Conservation (phyloP, 305 asterid species). For the Plantago lanceolata region DNA sequence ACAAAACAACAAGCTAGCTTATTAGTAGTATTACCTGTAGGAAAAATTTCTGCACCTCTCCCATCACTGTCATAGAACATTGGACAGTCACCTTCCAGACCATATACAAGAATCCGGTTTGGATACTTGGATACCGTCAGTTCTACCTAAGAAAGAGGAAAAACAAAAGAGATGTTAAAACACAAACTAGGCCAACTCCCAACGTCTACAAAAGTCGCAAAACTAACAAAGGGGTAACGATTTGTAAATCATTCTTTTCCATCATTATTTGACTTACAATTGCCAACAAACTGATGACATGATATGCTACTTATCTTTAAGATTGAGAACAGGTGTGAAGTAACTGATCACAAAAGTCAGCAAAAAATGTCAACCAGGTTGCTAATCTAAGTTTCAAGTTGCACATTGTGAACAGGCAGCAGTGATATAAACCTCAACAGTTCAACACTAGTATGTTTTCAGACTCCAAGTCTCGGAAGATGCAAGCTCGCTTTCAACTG, state of each 20-base stretch:
- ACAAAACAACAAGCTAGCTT: slow-evolving; percentile 17
- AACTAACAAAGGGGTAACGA: not conserved
- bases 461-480: not conserved
- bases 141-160: slow-evolving; percentile 53
- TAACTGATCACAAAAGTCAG: not conserved
- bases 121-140: slow-evolving; percentile 71
- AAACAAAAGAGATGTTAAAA: slow-evolving; percentile 8
- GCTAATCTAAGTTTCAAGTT: not conserved
- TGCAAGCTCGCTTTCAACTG: not conserved
- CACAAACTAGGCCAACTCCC: not conserved
- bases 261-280: not conserved
- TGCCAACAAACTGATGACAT: not conserved
- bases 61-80: slow-evolving; percentile 78
- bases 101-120: slow-evolving; percentile 81
- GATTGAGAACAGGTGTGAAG: not conserved
- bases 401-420: not conserved
- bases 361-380: not conserved
- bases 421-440: not conserved
- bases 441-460: not conserved
- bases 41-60: slow-evolving; percentile 76
- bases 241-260: not conserved
- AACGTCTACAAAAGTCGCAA: not conserved
- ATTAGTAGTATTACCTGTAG: slow-evolving; percentile 64
- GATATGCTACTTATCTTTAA: not conserved
- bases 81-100: slow-evolving; percentile 85